Conservation (phyloP, 2,329 filamentous ascomycete species). For the Paracamarosporium sp. region DNA sequence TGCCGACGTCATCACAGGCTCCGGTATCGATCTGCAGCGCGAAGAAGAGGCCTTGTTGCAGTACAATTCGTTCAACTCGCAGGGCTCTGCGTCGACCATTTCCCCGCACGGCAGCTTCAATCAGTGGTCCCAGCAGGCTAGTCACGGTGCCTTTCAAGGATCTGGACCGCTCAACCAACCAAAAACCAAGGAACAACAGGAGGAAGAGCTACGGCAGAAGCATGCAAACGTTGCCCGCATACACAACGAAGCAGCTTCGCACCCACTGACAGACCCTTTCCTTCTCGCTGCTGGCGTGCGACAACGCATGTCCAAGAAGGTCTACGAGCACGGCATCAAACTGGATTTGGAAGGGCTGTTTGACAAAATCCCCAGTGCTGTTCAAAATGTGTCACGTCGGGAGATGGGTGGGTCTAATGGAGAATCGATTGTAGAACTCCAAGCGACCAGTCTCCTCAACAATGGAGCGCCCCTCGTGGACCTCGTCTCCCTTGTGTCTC, state of each 20-base stretch:
- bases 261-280: conserved; percentile 78
- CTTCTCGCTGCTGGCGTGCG: conserved; percentile 67
- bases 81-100: conserved; percentile 39
- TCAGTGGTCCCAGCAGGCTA: conserved; percentile 49
- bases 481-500: conserved; percentile 80
- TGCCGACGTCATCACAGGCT: conserved; percentile 82
- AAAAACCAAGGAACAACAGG: conserved; percentile 68
- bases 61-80: conserved; percentile 50
- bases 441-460: conserved; percentile 69
- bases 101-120: conserved; percentile 56
- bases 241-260: conserved; percentile 66
- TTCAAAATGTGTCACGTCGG: conserved; percentile 39
- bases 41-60: conserved; percentile 81
- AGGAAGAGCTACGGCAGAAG: conserved; percentile 69
- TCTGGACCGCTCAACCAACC: conserved; percentile 58
- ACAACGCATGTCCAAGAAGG: conserved; percentile 62
- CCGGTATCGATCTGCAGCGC: conserved; percentile 84
- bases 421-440: conserved; percentile 64
- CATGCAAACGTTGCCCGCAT: conserved; percentile 71
- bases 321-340: conserved; percentile 64
- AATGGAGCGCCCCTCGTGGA: conserved; percentile 77
- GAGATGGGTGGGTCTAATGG: conserved; percentile 65
- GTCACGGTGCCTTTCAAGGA: conserved; percentile 48
- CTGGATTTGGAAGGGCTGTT: conserved; percentile 65
- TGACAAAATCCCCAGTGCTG: conserved; percentile 46